Evolutionary conservation across 768 basidiomycete genomes (phyloP).

Genomic region (Nidula microcarpa): DNA sequence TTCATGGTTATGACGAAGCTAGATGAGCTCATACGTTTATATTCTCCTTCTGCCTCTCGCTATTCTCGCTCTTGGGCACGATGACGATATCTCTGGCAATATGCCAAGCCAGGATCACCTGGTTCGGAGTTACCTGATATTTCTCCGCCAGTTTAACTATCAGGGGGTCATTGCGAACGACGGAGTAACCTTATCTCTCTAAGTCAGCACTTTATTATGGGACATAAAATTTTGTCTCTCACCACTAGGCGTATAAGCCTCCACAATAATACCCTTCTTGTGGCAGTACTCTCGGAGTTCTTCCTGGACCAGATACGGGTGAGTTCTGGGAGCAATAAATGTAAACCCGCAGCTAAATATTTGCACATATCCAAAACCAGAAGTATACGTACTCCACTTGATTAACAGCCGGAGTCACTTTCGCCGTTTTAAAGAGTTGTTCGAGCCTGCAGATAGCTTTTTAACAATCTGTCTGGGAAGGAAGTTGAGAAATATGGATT

Average conservation of each 20-base stretch:
- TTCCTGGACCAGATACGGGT: slow-evolving; percentile 50
- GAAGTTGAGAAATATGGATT: slow-evolving; percentile 5
- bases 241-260: slow-evolving; percentile 50
- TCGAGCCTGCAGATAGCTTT: slow-evolving; percentile 23
- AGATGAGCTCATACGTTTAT: slow-evolving; percentile 29
- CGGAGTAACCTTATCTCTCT: slow-evolving; percentile 30
- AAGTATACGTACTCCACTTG: slow-evolving; percentile 40
- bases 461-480: neutral
- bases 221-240: neutral
- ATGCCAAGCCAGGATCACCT: slow-evolving; percentile 52
- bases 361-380: neutral
- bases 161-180: slow-evolving; percentile 41
- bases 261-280: slow-evolving; percentile 44
- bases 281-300: slow-evolving; percentile 44
- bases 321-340: slow-evolving; percentile 25
- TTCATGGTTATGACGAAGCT: neutral
- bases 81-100: slow-evolving; percentile 37
- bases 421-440: slow-evolving; percentile 35
- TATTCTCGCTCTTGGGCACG: slow-evolving; percentile 45
- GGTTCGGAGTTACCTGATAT: slow-evolving; percentile 40
- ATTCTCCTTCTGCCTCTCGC: slow-evolving; percentile 46
- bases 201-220: neutral
- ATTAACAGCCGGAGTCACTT: slow-evolving; percentile 42
- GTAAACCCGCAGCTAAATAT: neutral
- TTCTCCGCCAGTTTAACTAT: slow-evolving; percentile 43